phyloP scores from a whole-genome alignment of 2,329 filamentous ascomycete species.

The Magnaporthiopsis incrustans region DNA sequence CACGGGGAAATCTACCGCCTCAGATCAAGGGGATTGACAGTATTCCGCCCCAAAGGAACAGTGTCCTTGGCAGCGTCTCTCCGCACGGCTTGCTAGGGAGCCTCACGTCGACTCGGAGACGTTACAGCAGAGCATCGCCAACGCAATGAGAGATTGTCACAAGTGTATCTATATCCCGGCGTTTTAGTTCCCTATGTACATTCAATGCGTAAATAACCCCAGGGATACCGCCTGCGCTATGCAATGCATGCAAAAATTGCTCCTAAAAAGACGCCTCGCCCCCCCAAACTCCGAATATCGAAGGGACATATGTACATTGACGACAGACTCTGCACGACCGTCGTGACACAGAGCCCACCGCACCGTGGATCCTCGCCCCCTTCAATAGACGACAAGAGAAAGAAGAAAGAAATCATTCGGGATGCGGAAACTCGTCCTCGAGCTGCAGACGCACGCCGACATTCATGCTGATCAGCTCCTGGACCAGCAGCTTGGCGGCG shows the following conservation, averaged over 20 bases:
- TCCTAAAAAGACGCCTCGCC: not conserved
- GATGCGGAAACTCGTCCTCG: constrained; percentile 84
- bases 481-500: constrained; percentile 89
- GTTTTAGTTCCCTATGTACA: not conserved
- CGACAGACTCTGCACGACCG: too few relatives aligned
- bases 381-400: too few relatives aligned
- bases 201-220: not conserved
- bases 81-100: too few relatives aligned
- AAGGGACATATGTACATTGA: not conserved
- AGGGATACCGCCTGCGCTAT: not conserved
- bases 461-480: constrained; percentile 98
- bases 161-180: not conserved
- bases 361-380: too few relatives aligned
- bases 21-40: too few relatives aligned
- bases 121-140: not conserved
- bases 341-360: not conserved
- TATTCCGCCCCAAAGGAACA: too few relatives aligned
- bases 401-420: constrained; percentile 16
- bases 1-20: too few relatives aligned
- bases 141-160: not conserved
- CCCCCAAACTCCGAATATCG: not conserved
- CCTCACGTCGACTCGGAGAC: too few relatives aligned
- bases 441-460: constrained; percentile 87
- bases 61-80: too few relatives aligned
- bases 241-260: not conserved